Evolutionary conservation across 768 basidiomycete species (phyloP), one percentile per base, ranked within the genome.

Genomic region (Tricholomella constricta): DNA sequence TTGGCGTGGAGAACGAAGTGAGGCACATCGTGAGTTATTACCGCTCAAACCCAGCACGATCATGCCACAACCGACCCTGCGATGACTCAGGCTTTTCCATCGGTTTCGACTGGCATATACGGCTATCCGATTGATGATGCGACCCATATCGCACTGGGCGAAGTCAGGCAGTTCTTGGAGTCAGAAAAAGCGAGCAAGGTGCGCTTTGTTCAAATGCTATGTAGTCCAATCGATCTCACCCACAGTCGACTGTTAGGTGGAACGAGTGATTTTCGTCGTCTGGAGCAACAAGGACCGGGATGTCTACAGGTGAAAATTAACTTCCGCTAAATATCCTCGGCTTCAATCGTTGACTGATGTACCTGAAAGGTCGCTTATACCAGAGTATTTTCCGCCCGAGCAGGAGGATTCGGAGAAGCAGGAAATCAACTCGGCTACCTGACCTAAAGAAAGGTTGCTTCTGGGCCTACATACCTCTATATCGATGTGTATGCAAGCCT

Each of bases 61-160:
- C 15, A 25, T 12, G 42, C 34, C 20, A 34, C 22, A 23, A n/a
- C n/a, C n/a, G n/a, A n/a, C n/a, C n/a, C 36, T 7, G 22, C 27
- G 6, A 38, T 43, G 7, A 32, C 12, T 17, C 52, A 92, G 91
- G 89, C 89, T 3, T 91, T 93, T 59, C 86, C 87, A 5, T 85
- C 83, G 5, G 82, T 94, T 45, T 92, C 91, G 3, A 91, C 90
- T 0, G 91, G 80, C 0, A 73, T 90, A 14, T 94, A 90, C 55
- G 80, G 85, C 2, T 93, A 92, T 68, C 91, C 91, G 1, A 83
- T 90, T 40, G 68, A 70, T 38, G 83, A 82, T 57, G 91, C 91
- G 0, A 85, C 91, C 0, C 79, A 79, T 26, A 77, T 93, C 47
- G 90, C 91, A 2, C 66, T 92, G 48, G 70, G 77, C 23, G 74